Base-by-base conservation (phyloP, 768 basidiomycete genomes). In the Chlorophyllum brunneum region DNA sequence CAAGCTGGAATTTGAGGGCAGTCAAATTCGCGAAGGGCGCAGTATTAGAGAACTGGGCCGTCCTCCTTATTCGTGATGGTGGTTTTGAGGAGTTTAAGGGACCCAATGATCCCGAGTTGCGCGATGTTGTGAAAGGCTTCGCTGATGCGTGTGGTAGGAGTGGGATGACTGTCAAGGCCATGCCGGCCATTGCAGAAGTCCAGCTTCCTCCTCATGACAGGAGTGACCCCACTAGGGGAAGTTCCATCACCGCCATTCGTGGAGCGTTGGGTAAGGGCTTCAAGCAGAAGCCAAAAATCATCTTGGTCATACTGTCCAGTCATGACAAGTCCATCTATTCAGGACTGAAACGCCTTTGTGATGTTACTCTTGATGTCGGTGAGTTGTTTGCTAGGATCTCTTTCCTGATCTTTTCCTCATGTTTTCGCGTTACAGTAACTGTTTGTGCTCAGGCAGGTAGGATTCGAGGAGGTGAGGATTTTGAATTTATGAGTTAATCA, bases 281-380 rank as follows among this genome's bases (percentile, higher is more conserved):
- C 15, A 65, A 59, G n/a, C 56, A 49, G 18, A 78, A 72, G 55
- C 86, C 86, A 0, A 71, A 66, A 5, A 75, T 91, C 43, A 61
- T 87, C 6, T 66, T 92, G 34, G 80, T 88, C 10, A 61, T 93
- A 22, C 70, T 93, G 20, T 83, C 87, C 8, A 80, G 67, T 48
- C 74, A 76, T 3, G 90, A 93, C 67, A 88, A 86, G 42, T 82
- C 77, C 57, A 74, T 93, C 18, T 93, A 92, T 61, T 78, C 84
- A 0, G 85, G 85, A 4, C 73, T 92, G 63, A 91, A 92, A 67
- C 78, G 79, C 31, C 72, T 90, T 15, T 82, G 81, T 54, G 88
- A 91, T 58, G 76, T 81, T 39, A 61, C 73, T 43, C 63, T 90
- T 51, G 90, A 87, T 43, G 60, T 93, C 34, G 63, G 74, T 73